phyloP scores from a whole-genome alignment of 176 grass and related monocot species.

The Lolium rigidum region DNA sequence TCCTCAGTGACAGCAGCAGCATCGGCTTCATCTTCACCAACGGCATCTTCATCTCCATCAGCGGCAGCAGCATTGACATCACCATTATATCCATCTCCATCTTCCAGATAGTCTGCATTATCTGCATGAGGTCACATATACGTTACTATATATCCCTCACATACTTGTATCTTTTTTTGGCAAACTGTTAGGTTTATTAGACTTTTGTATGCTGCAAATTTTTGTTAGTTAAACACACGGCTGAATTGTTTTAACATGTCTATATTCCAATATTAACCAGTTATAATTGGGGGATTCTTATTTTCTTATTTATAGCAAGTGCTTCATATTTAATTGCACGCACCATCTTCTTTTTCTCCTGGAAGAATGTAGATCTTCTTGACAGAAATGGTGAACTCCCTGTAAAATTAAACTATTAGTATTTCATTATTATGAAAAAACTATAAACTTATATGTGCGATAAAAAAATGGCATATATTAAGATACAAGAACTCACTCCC shows the following conservation, averaged over 20 bases:
- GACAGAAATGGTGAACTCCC: constrained; percentile 40
- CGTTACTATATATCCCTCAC: not conserved
- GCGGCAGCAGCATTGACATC: constrained; percentile 17
- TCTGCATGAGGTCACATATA: not conserved
- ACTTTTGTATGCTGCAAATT: not conserved
- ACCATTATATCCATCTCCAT: not conserved
- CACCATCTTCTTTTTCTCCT: constrained; percentile 44
- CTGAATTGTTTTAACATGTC: too few species aligned
- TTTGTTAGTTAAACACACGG: not conserved
- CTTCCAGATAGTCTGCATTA: not conserved
- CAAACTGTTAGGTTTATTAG: not conserved
- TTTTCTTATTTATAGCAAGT: not conserved
- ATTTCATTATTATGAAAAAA: not conserved
- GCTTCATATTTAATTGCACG: not conserved
- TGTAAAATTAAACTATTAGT: constrained; percentile 20
- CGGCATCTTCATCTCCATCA: constrained; percentile 6
- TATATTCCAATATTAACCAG: not conserved
- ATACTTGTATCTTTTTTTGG: not conserved
- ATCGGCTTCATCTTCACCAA: not conserved
- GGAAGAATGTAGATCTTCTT: constrained; percentile 55
- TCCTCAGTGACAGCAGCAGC: not conserved
- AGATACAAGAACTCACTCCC: constrained; percentile 47
- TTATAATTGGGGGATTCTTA: not conserved
- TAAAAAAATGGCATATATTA: not conserved
- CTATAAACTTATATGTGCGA: not conserved